Evolutionary conservation across 1,139 yeast genomes (phyloP).

Genomic region (Magnusiomyces ingens): DNA sequence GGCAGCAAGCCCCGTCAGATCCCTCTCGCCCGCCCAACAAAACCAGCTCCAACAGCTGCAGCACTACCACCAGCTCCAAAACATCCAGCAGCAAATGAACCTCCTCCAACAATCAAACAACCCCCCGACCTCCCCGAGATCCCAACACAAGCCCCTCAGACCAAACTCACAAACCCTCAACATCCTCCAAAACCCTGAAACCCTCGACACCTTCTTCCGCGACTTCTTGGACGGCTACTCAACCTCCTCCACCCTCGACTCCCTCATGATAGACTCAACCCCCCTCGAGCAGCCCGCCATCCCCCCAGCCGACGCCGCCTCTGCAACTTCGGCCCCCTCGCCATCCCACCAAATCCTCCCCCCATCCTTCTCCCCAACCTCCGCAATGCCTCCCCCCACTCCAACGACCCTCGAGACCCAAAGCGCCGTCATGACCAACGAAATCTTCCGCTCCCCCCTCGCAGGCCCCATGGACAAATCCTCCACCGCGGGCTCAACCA

Average conservation of each 20-base stretch:
- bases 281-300: background rate
- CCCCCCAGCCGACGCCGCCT: background rate
- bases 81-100: background rate
- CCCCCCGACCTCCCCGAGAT: background rate
- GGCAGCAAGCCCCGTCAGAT: background rate
- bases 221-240: constrained; percentile 11
- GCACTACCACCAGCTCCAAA: background rate
- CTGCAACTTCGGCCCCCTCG: background rate
- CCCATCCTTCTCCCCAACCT: background rate
- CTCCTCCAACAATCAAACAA: background rate
- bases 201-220: constrained; percentile 3
- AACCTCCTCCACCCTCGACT: constrained; percentile 8
- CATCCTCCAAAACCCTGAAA: background rate
- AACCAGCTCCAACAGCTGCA: constrained; percentile 2
- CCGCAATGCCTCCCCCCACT: constrained; percentile 4
- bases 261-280: constrained; percentile 8
- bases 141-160: background rate
- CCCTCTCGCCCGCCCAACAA: background rate
- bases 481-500: constrained; percentile 1
- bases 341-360: background rate
- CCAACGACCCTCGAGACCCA: constrained; percentile 3
- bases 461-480: constrained; percentile 8
- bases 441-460: constrained; percentile 24
- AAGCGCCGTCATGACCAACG: constrained; percentile 21
- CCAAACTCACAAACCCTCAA: background rate